Base-by-base conservation (phyloP, 768 basidiomycete genomes). In the Naganishia friedmannii region DNA sequence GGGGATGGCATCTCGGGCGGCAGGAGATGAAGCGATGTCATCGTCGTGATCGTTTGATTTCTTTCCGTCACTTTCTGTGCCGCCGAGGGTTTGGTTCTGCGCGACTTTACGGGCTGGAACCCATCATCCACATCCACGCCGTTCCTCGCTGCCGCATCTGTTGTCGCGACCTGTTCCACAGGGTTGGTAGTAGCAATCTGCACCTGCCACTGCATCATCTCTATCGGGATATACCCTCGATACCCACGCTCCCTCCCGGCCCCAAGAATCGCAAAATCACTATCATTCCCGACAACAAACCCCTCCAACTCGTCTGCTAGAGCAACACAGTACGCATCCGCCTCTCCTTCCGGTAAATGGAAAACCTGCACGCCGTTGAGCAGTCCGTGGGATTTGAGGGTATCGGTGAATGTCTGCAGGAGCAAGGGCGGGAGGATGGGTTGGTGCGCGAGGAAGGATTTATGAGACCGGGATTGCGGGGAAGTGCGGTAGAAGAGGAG, bases 401-500 rank as follows among this genome's bases (percentile, higher is more conserved):
- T 76, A 34, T 78, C 74, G 53, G 76, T 75, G 69, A 79, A 76
- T 2, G 75, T 70, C 26, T 79, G 74, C 3, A 74, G 77, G 8
- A 77, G 70, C 58, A 81, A 76, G 3, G 80, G 75, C 9, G 81
- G 80, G 0, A 82, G 72, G 58, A 82, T 70, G 28, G 71, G 69
- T 42, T 66, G 53, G 45, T 53, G 34, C 19, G 68, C 51, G 51
- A 69, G 63, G 70, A 78, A 77, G n/a, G 74, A 75, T 8, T 75
- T 75, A 13, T 70, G 67, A 19, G 80, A 81, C 13, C 81, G 76
- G 9, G 79, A 79, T 6, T 66, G 45, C 1, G 75, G 67, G 2
- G 80, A 80, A 9, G 80, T 80, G 13, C 78, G 76, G 73, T 82
- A 80, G 74, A 82, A 82, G 15, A 80, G 72, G 42, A 71, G 75